Evolutionary conservation across 345 rosid genomes (phyloP).

Genomic region (Crucihimalaya himalaica): DNA sequence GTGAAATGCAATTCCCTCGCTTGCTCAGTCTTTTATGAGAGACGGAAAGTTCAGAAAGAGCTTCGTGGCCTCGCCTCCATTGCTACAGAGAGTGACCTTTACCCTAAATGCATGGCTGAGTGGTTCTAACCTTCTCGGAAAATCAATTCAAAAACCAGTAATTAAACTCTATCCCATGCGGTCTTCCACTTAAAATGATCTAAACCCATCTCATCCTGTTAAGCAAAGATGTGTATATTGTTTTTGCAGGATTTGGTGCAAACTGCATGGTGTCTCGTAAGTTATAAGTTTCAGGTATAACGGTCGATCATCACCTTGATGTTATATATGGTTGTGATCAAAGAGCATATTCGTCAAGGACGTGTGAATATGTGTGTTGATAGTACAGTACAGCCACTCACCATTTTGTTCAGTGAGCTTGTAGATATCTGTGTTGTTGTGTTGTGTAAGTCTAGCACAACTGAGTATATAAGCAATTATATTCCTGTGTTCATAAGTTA

Average conservation of each 20-base stretch:
- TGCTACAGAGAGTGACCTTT: constrained; percentile 61
- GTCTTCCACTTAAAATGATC: neutral
- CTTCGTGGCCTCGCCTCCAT: constrained; percentile 64
- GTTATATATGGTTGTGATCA: neutral
- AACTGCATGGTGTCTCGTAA: neutral
- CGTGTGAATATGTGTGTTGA: constrained; percentile 7
- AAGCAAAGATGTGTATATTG: neutral
- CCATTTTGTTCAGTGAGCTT: neutral
- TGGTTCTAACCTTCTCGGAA: constrained; percentile 61
- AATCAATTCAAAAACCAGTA: constrained; percentile 23
- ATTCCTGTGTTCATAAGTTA: neutral
- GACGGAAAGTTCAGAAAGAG: constrained; percentile 90
- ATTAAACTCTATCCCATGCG: neutral
- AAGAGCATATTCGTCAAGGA: constrained; percentile 7
- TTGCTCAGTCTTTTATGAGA: constrained; percentile 87
- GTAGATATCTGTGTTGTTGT: constrained; percentile 14
- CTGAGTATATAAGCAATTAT: too few relatives aligned
- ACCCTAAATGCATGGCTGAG: constrained; percentile 80
- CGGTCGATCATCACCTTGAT: neutral
- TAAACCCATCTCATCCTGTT: neutral
- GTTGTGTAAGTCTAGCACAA: neutral
- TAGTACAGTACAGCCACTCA: neutral
- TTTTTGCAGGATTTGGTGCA: constrained; percentile 4
- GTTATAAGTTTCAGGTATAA: neutral
- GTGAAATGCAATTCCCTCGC: constrained; percentile 86